Evolutionary conservation across 2,329 filamentous ascomycete species (phyloP), one percentile per base, ranked within the genome.

Genomic region (Akanthomyces uredinophilus): DNA sequence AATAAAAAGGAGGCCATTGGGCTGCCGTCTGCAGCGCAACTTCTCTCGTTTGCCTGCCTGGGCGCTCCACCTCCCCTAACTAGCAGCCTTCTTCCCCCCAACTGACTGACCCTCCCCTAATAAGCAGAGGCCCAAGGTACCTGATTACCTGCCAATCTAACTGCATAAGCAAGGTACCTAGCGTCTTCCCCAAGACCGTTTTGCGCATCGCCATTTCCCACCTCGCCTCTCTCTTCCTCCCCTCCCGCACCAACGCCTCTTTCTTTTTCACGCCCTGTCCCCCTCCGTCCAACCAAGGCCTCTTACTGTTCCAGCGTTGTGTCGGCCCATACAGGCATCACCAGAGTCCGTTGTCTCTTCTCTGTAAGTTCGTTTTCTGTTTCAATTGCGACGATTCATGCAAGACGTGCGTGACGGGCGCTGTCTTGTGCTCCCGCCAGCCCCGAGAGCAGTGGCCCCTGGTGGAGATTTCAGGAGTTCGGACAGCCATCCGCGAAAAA

Each of bases 391-490:
- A 50, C 60, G 22, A 49, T 55, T 50, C 35, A 50, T 56, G 51
- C 60, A 50, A 56, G 51, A 56, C 46, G 37, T 47, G 47, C 57
- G 49, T 27, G 49, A 60, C 47, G 41, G 27, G 37, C 27, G 50
- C 43, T 61, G 51, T 55, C 32, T 56, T 61, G 43, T 51, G 50
- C 53, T 55, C 52, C 59, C 44, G 60, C 29, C 50, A 47, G 35
- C 41, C 32, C 51, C 27, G 43, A 50, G 43, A 62, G 44, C 60
- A 49, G 35, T 11, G 14, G 22, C 60, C 57, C 41, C 44, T 47
- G 37, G 60, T 62, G 60, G 60, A 51, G 60, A 56, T 49, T 62
- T 62, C 60, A 62, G 60, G 60, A 62, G 60, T 62, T 61, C 24
- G 46, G 47, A 46, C 49, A 60, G 41, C 46, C 51, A 56, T n/a